Percentiles rank a stretch among this genome's conserved stretches.
Conservation (phyloP, 495 filamentous ascomycete species). For the Elasticomyces elasticus region DNA sequence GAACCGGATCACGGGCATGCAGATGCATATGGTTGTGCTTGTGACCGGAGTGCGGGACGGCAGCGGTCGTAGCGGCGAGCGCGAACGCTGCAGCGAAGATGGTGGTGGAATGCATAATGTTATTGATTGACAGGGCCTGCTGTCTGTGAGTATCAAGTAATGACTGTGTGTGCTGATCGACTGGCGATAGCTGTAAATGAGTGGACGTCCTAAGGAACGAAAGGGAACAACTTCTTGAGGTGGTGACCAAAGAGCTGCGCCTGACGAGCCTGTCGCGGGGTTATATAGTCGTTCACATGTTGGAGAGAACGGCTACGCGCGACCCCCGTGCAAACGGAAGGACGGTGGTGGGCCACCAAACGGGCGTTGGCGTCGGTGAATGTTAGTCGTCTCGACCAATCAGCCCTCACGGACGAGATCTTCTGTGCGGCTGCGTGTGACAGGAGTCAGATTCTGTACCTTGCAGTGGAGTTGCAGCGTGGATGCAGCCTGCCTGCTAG, state of each 20-base stretch:
- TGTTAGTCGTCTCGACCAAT: not conserved
- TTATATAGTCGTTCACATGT: too few relatives aligned
- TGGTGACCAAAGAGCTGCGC: not conserved
- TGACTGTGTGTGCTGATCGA: slow-evolving; percentile 4
- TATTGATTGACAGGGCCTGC: slow-evolving; percentile 1
- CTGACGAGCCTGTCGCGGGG: too few relatives aligned
- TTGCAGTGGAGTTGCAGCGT: too few relatives aligned
- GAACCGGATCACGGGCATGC: not conserved
- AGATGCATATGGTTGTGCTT: not conserved
- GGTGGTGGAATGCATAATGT: not conserved
- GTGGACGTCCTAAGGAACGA: slow-evolving; percentile 10
- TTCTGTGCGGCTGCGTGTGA: slow-evolving; percentile 1
- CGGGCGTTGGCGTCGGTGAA: not conserved
- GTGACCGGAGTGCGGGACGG: slow-evolving; percentile 1
- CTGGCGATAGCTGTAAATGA: slow-evolving; percentile 11
- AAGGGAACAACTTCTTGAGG: not conserved
- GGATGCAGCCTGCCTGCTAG: too few relatives aligned
- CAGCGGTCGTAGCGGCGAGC: slow-evolving; percentile 1
- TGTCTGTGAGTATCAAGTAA: slow-evolving; percentile 3
- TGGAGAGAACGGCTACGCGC: not conserved
- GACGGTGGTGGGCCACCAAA: not conserved
- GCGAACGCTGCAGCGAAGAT: not conserved
- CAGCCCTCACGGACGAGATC: not conserved
- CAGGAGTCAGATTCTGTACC: too few relatives aligned
- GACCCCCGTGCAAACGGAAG: not conserved